Evolutionary conservation across 2,329 filamentous ascomycete genomes (phyloP), one percentile per base, ranked within the genome.

Genomic region (Pleurostoma richardsiae): DNA sequence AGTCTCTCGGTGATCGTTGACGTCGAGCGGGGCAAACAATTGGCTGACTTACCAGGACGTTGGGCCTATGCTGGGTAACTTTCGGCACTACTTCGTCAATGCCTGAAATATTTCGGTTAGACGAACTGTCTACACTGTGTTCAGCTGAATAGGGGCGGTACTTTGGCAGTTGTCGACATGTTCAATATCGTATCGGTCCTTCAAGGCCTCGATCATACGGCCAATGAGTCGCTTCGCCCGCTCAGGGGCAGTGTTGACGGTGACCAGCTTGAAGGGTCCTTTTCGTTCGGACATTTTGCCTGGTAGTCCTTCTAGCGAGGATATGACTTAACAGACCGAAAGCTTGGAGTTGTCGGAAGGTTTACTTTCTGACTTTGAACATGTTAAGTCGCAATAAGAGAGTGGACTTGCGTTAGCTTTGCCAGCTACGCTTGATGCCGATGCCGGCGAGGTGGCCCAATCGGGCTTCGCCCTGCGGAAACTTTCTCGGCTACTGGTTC

Each of bases 161-260:
- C 33, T 36, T 36, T 36, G 33, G n/a, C 33, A 36, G 59, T 88
- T 87, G 33, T 70, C 80, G 28, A 77, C 71, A 58, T 87, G 72
- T 36, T 76, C 67, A 53, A 88, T 85, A 2, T 72, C 79, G 62
- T 86, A 87, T 38, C 66, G 67, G 46, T 84, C 81, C 59, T 81
- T 82, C 30, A 88, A 63, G 10, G 72, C 74, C 47, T 84, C 79
- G 8, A 77, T 71, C 36, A 88, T 63, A 0, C 79, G 73, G 8
- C 83, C 82, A 55, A 85, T 77, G 31, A 88, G 64, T 6, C 70
- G 65, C 64, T 80, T 79, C 31, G 83, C 84, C 47, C 83, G 72
- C 52, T 85, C 82, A 1, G 83, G 83, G 2, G 77, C 80, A 2
- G 77, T 85, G 66, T 86, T 87, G 53, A 87, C 82, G 2, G 82